phyloP scores from a whole-genome alignment of 495 filamentous ascomycete genomes.

The Evernia prunastri region DNA sequence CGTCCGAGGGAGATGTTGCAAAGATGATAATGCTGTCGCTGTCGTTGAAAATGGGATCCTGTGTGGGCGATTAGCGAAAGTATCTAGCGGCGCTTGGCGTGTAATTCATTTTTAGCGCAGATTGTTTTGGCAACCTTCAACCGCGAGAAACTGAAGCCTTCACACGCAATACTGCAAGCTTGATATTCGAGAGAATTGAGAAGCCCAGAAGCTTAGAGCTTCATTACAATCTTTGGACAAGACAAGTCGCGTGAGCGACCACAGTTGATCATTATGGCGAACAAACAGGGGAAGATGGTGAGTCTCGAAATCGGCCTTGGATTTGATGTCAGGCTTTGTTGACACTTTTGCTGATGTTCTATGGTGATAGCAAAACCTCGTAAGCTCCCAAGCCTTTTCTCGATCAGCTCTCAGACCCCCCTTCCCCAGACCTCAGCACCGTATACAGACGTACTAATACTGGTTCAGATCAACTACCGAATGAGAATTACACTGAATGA shows the following conservation, averaged over 20 bases:
- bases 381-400: constrained; percentile 47
- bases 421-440: not conserved
- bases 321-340: constrained; percentile 25
- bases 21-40: constrained; percentile 4
- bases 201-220: constrained; percentile 23
- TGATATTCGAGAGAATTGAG: constrained; percentile 2
- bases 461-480: constrained; percentile 87
- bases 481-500: constrained; percentile 96
- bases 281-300: constrained; percentile 99
- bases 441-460: constrained; percentile 28
- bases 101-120: constrained; percentile 13
- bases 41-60: not conserved
- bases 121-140: constrained; percentile 1
- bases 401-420: not conserved
- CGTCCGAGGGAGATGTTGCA: not conserved
- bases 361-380: constrained; percentile 79
- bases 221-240: constrained; percentile 49
- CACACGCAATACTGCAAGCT: not conserved
- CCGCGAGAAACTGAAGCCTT: not conserved
- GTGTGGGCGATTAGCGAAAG: constrained; percentile 23
- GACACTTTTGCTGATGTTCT: constrained; percentile 53
- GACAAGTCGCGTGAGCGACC: constrained; percentile 64
- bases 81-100: constrained; percentile 17
- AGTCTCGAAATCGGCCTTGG: constrained; percentile 34
- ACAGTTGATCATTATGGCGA: constrained; percentile 63